Conservation (phyloP, 305 asterid species). For the Fraxinus platypoda region DNA sequence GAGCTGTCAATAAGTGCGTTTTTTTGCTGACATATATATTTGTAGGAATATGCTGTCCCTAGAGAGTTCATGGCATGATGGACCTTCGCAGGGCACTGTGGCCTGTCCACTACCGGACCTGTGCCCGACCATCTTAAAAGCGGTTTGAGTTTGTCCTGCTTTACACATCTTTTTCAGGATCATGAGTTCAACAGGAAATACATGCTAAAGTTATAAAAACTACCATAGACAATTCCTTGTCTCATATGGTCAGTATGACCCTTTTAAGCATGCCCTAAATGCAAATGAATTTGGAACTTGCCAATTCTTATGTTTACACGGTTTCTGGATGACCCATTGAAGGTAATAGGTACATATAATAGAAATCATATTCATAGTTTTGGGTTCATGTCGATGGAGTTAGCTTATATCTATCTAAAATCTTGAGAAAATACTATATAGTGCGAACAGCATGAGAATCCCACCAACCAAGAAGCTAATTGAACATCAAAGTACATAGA, state of each 20-base stretch:
- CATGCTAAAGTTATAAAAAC: background rate
- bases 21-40: no score
- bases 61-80: background rate
- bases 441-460: background rate
- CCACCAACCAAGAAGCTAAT: conserved; percentile 29
- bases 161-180: background rate
- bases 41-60: no score
- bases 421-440: background rate
- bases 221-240: background rate
- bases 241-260: background rate
- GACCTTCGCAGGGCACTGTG: background rate
- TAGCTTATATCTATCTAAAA: background rate
- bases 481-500: conserved; percentile 17
- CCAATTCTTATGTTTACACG: conserved; percentile 29
- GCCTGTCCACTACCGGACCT: background rate
- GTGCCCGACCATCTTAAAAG: background rate
- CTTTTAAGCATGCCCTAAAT: background rate
- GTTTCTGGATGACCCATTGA: conserved; percentile 19
- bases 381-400: conserved; percentile 1
- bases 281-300: background rate
- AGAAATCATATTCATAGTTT: background rate
- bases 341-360: background rate
- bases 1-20: no score
- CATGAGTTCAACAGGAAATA: background rate
- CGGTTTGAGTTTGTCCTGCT: background rate